A percentile compares a stretch with the other conserved stretches of the same genome.
Evolutionary conservation across 2,329 filamentous ascomycete species (phyloP).

Genomic region (Chrysoporthe cubensis): DNA sequence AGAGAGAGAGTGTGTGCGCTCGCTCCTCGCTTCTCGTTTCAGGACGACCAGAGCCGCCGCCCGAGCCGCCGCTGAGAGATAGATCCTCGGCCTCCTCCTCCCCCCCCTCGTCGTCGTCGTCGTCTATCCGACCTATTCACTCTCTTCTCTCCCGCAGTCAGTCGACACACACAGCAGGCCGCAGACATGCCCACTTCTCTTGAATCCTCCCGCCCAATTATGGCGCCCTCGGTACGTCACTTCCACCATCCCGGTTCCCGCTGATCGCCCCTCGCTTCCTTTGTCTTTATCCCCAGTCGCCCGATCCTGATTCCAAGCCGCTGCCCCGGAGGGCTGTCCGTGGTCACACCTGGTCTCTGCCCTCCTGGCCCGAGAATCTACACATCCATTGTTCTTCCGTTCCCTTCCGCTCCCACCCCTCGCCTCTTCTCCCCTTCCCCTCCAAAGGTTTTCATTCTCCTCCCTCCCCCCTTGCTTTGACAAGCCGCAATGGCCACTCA

Average conservation of each 20-base stretch:
- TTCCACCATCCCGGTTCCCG: conserved; percentile 23
- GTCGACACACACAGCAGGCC: not conserved
- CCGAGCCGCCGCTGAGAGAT: not conserved
- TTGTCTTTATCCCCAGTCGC: not conserved
- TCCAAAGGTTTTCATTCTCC: not conserved
- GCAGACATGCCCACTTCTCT: conserved; percentile 59
- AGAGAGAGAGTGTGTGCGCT: not conserved
- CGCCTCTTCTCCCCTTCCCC: not conserved
- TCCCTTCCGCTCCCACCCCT: too few species aligned
- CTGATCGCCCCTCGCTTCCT: conserved; percentile 18
- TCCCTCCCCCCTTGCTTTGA: not conserved
- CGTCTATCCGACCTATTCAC: not conserved
- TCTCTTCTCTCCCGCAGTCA: not conserved
- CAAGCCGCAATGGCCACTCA: not conserved
- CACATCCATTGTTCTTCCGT: too few species aligned
- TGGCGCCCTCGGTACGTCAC: conserved; percentile 63
- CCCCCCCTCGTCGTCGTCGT: not conserved
- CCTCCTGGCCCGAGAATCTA: too few species aligned
- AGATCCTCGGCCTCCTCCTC: not conserved
- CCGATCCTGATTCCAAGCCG: not conserved
- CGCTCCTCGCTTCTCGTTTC: conserved; percentile 1
- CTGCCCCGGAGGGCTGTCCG: too few species aligned
- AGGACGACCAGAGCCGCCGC: not conserved
- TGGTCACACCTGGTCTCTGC: too few species aligned
- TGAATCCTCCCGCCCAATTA: conserved; percentile 64